phyloP scores from a whole-genome alignment of 2,329 filamentous ascomycete species.

The Sarocladiaceae sp. region DNA sequence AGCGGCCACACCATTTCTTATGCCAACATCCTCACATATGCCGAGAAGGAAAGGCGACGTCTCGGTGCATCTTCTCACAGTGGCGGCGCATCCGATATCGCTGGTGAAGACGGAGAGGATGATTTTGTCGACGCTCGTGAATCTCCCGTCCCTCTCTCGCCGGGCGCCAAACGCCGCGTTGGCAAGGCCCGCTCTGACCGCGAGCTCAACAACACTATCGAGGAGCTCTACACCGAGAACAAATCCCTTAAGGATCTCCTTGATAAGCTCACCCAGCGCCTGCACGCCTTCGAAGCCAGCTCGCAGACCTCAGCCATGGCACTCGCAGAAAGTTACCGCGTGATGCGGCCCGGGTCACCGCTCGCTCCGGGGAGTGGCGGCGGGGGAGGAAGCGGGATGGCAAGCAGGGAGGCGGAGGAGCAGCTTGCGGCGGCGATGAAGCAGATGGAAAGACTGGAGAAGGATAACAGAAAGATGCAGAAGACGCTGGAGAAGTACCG shows the following conservation, averaged over 20 bases:
- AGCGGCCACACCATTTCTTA: constrained; percentile 90
- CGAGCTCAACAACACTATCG: constrained; percentile 61
- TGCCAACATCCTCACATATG: constrained; percentile 74
- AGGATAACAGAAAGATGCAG: constrained; percentile 48
- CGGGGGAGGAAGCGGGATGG: constrained; percentile 29
- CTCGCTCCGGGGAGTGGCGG: constrained; percentile 21
- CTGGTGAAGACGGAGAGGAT: constrained; percentile 61
- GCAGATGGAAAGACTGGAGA: constrained; percentile 62
- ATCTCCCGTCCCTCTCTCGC: constrained; percentile 42
- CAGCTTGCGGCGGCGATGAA: constrained; percentile 51
- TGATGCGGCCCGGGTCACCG: constrained; percentile 53
- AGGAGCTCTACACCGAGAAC: constrained; percentile 88
- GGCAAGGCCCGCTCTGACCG: constrained; percentile 35
- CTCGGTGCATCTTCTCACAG: constrained; percentile 44
- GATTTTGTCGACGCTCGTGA: constrained; percentile 87
- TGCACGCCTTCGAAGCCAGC: constrained; percentile 91
- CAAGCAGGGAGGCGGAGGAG: constrained; percentile 59
- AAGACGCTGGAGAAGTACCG: constrained; percentile 52
- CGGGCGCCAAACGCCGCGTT: constrained; percentile 32
- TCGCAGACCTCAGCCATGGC: constrained; percentile 83
- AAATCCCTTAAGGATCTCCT: constrained; percentile 76
- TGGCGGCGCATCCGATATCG: constrained; percentile 43
- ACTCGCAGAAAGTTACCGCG: constrained; percentile 73
- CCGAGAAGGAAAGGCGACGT: constrained; percentile 59
- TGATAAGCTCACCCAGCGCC: constrained; percentile 76